Percentiles rank a stretch among this genome's conserved stretches.
Conservation (phyloP, 305 asterid genomes). For the Fraxinus nigra region DNA sequence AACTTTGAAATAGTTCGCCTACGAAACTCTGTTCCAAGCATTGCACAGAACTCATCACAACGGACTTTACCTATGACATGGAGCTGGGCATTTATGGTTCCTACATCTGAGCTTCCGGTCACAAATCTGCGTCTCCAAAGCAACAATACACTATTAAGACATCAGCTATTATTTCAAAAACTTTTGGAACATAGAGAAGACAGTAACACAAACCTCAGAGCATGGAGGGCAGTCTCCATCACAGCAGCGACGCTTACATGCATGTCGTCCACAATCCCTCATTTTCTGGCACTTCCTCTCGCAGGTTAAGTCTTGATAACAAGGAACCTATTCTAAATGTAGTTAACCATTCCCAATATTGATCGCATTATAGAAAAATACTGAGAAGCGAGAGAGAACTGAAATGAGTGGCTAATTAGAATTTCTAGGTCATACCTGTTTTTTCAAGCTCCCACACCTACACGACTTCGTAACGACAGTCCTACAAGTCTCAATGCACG, state of each 20-base stretch:
- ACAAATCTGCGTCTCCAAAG: constrained; percentile 57
- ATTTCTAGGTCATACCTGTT: constrained; percentile 52
- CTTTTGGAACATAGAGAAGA: background rate
- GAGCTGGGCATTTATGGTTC: constrained; percentile 95
- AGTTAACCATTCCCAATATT: constrained; percentile 39
- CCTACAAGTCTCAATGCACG: constrained; percentile 74
- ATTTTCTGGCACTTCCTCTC: constrained; percentile 84
- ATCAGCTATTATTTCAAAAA: background rate
- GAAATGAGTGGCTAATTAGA: constrained; percentile 19
- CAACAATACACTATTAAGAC: constrained; percentile 9
- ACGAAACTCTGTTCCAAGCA: constrained; percentile 10
- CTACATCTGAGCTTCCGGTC: constrained; percentile 90
- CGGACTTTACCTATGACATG: constrained; percentile 76
- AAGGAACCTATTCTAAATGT: constrained; percentile 78
- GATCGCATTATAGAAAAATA: constrained; percentile 2
- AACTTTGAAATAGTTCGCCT: background rate
- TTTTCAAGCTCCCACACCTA: constrained; percentile 91
- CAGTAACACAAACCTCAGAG: constrained; percentile 62
- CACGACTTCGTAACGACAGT: constrained; percentile 67
- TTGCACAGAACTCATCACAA: constrained; percentile 10
- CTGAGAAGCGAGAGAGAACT: background rate
- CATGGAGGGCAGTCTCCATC: constrained; percentile 96
- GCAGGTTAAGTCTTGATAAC: constrained; percentile 86
- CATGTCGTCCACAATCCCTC: constrained; percentile 88
- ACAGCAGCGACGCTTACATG: constrained; percentile 92